A percentile compares a stretch with the other conserved stretches of the same genome.
Conservation (phyloP, 257 asterid species). For the Mentha longifolia region DNA sequence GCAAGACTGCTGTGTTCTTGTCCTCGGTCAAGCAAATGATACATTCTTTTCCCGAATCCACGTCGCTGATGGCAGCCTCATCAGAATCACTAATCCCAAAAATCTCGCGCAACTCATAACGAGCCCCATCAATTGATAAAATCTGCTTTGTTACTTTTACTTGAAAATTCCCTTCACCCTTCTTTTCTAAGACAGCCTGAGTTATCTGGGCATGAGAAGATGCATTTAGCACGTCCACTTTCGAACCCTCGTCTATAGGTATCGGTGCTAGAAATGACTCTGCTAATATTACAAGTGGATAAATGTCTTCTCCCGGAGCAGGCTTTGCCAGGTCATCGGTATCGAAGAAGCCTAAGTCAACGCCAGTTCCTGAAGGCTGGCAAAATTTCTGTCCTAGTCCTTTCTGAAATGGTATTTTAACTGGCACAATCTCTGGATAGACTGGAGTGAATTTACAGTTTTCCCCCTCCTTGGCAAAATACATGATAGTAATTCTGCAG, state of each 20-base stretch:
- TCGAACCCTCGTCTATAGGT: constrained; percentile 31
- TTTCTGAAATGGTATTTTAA: constrained; percentile 67
- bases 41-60: constrained; percentile 85
- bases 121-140: constrained; percentile 70
- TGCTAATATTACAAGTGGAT: constrained; percentile 84
- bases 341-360: constrained; percentile 87
- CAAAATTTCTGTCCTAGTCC: constrained; percentile 81
- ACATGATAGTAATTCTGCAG: constrained; percentile 77
- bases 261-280: constrained; percentile 51
- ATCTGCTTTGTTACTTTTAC: constrained; percentile 84
- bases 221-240: constrained; percentile 35
- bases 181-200: constrained; percentile 71
- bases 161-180: constrained; percentile 50
- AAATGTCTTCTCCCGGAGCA: constrained; percentile 61
- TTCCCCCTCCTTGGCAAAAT: constrained; percentile 81
- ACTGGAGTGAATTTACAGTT: constrained; percentile 63
- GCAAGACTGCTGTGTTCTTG: constrained; percentile 86
- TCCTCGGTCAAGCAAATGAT: constrained; percentile 94
- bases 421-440: constrained; percentile 77
- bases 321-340: constrained; percentile 81
- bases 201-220: constrained; percentile 76
- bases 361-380: constrained; percentile 94
- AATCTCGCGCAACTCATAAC: constrained; percentile 90
- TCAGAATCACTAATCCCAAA: constrained; percentile 68
- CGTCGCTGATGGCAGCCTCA: constrained; percentile 53